Percentiles rank a stretch among this genome's conserved stretches.
These are phyloP conservation scores for Ogataea saltuana DNA, from an alignment of 805 yeast species.

Conservation along the genomic window DNA sequence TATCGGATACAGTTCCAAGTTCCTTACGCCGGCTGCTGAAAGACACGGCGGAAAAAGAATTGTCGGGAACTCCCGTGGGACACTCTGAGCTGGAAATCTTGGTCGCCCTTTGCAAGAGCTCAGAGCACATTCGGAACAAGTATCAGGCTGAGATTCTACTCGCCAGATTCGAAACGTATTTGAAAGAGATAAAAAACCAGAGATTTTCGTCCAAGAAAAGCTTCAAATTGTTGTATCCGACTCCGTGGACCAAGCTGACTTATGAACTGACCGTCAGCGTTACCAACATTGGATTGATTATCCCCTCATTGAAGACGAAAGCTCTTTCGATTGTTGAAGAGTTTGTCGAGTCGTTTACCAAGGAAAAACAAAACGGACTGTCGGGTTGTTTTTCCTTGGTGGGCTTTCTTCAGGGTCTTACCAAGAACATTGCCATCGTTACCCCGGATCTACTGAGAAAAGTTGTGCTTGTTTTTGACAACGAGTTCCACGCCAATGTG, in stretches of 20 bases:
- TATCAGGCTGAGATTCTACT: slow-evolving; percentile 45
- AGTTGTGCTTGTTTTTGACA: slow-evolving; percentile 27
- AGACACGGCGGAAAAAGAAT: slow-evolving; percentile 18
- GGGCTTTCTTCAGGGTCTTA: slow-evolving; percentile 35
- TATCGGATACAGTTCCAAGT: slow-evolving; percentile 28
- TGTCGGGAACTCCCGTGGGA: slow-evolving; percentile 20
- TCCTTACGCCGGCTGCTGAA: slow-evolving; percentile 25
- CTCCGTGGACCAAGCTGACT: slow-evolving; percentile 46
- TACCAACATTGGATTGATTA: slow-evolving; percentile 26
- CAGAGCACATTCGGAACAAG: slow-evolving; percentile 36
- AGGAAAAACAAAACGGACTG: not conserved
- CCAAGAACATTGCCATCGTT: slow-evolving; percentile 25
- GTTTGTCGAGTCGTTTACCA: slow-evolving; percentile 12
- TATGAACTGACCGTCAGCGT: slow-evolving; percentile 38
- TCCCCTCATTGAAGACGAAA: slow-evolving; percentile 18
- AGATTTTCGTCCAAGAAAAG: slow-evolving; percentile 36
- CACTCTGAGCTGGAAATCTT: slow-evolving; percentile 50
- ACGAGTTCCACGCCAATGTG: slow-evolving; percentile 30
- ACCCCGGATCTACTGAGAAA: slow-evolving; percentile 21
- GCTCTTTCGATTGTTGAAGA: slow-evolving; percentile 11
- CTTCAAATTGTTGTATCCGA: slow-evolving; percentile 31
- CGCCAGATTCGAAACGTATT: slow-evolving; percentile 46
- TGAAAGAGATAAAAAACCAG: slow-evolving; percentile 47
- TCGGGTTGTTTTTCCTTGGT: slow-evolving; percentile 29
- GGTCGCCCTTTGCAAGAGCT: slow-evolving; percentile 54